These are phyloP conservation scores for Pachysandra terminalis DNA, from an alignment of 164 flowering plant species.

Conservation along the genomic window DNA sequence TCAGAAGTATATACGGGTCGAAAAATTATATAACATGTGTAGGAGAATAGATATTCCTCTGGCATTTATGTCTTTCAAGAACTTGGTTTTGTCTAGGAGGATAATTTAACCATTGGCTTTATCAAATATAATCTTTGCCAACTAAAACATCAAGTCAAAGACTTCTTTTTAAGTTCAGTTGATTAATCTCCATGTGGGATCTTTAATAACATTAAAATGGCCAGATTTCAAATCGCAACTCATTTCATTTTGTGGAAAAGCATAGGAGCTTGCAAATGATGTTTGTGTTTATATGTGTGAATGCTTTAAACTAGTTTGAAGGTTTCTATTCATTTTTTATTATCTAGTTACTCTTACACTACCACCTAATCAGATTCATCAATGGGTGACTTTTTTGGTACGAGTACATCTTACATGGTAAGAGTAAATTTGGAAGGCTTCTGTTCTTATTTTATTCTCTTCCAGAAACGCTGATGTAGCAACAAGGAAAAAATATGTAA, in stretches of 20 bases:
- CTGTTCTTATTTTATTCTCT: conserved; percentile 3
- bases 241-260: background rate
- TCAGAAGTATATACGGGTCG: no score
- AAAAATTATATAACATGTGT: no score
- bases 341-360: background rate
- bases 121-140: background rate
- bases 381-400: no score
- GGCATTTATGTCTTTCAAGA: background rate
- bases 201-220: no score
- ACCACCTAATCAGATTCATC: no score
- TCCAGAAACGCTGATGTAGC: conserved; percentile 69
- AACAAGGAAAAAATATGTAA: conserved; percentile 69
- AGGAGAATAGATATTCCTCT: background rate
- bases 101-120: background rate
- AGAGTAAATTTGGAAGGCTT: background rate
- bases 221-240: no score
- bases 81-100: background rate
- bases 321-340: no score
- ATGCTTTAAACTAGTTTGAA: no score
- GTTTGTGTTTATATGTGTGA: no score
- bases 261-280: background rate
- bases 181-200: no score
- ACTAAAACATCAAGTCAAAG: background rate
- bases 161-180: no score
- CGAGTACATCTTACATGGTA: no score